A percentile compares a stretch with the other conserved stretches of the same genome.
These are phyloP conservation scores for Betula pendula DNA, from an alignment of 306 rosid genomes.

Conservation along the genomic window DNA sequence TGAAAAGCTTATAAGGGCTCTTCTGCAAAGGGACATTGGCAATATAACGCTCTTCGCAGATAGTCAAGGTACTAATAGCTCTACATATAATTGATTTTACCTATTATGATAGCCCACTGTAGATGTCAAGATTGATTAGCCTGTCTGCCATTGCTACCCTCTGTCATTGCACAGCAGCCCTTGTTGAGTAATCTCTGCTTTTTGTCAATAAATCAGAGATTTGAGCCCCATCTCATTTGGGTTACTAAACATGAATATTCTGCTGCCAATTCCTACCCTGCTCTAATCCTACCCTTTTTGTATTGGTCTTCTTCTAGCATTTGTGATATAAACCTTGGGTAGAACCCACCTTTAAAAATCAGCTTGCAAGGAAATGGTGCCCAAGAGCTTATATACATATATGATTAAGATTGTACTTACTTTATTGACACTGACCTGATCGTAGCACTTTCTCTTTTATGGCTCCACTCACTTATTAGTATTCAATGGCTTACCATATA, in stretches of 20 bases:
- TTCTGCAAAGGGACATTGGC: constrained; percentile 90
- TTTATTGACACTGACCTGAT: too few species aligned
- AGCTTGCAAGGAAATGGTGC: too few species aligned
- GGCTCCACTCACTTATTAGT: too few species aligned
- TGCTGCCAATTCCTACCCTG: not conserved
- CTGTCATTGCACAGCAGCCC: not conserved
- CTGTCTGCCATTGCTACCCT: constrained; percentile 11
- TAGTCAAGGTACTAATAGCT: constrained; percentile 66
- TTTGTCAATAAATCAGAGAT: not conserved
- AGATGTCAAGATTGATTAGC: constrained; percentile 7
- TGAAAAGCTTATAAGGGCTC: constrained; percentile 82
- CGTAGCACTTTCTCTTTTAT: too few species aligned
- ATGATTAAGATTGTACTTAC: too few species aligned
- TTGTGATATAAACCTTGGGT: too few species aligned
- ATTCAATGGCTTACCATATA: too few species aligned
- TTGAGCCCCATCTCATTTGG: not conserved
- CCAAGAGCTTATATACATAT: too few species aligned
- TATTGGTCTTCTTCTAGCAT: constrained; percentile 10
- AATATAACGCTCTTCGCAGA: constrained; percentile 92
- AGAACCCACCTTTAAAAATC: too few species aligned
- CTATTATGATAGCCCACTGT: not conserved
- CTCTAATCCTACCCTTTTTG: not conserved
- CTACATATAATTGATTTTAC: constrained; percentile 7
- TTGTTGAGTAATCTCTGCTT: not conserved
- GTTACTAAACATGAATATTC: not conserved